These are phyloP conservation scores for Emydomyces testavorans DNA, from an alignment of 2,329 filamentous ascomycete genomes.

Conservation along the genomic window DNA sequence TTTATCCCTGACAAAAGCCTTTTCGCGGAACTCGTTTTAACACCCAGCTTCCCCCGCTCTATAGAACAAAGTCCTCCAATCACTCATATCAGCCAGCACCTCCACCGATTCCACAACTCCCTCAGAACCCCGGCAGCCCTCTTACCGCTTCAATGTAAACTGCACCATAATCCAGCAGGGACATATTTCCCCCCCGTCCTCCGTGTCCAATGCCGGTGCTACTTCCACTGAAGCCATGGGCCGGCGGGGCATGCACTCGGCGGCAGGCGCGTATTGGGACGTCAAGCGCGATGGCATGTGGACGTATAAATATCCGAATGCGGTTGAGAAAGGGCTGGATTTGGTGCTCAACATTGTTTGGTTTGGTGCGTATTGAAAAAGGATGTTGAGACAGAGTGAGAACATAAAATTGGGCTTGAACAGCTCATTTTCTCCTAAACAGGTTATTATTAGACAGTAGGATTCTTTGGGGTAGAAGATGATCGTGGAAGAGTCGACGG, in stretches of 20 bases:
- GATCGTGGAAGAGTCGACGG: too few species aligned
- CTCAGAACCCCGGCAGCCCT: constrained; percentile 33
- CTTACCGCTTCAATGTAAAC: constrained; percentile 94
- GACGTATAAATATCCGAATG: constrained; percentile 41
- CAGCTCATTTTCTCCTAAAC: too few species aligned
- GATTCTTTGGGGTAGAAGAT: too few species aligned
- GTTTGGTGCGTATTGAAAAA: constrained; percentile 29
- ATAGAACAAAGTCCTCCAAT: constrained; percentile 33
- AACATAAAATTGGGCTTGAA: too few species aligned
- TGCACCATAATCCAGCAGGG: constrained; percentile 93
- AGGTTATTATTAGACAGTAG: too few species aligned
- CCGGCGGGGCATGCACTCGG: constrained; percentile 56
- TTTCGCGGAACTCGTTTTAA: neutral
- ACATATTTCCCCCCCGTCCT: constrained; percentile 44
- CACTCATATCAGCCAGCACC: constrained; percentile 34
- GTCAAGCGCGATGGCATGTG: constrained; percentile 44
- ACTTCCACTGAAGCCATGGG: constrained; percentile 45
- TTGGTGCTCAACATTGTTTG: constrained; percentile 41
- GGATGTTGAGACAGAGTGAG: neutral
- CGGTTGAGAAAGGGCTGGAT: constrained; percentile 38
- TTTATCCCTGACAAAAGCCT: too few species aligned
- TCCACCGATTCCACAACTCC: constrained; percentile 15
- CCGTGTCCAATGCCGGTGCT: constrained; percentile 15
- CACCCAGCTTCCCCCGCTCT: neutral
- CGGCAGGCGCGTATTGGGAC: constrained; percentile 42